Evolutionary conservation across 1,139 yeast species (phyloP), one percentile per base, ranked within the genome.

Genomic region (Candida sp.): DNA sequence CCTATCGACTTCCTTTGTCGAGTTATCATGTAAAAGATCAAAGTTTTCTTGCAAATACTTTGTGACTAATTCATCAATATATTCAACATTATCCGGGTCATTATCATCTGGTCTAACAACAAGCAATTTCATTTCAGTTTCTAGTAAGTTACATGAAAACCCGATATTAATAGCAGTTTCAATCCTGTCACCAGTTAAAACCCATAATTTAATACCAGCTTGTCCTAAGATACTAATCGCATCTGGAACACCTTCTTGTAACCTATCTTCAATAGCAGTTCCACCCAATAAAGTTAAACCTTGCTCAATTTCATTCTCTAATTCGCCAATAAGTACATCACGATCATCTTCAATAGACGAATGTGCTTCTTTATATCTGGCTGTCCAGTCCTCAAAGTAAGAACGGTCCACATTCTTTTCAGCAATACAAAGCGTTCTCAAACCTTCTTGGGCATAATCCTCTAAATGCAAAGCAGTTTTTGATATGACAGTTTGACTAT

Each of bases 91-190:
- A 0, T 57, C 63, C 36, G 55, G 49, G 43, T 63, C 58, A 6
- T 53, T 45, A 36, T 58, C 66, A 35, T 67, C 70, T 4, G 79
- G 74, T 45, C 77, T 65, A 12, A 91, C 76, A 15, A 91, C 89
- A 47, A 93, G 66, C 44, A 93, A 70, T 55, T 88, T 86, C 99
- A 93, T 93, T 35, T 83, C 87, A 54, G 81, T 88, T 49, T 87
- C 89, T 49, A 93, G 74, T 51, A 93, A 71, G 57, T 93, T 93
- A 74, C 98, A 93, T 9, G 97, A 89, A 61, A 89, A 93, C 4
- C 99, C 99, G 70, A 93, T 93, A 60, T 93, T 93, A 59, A 93
- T 93, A 7, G 99, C 99, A 29, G 99, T 93, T 67, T 93, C 99
- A 40, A 93, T 95, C 67, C 91, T 87, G 66, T 93, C 99, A 64